Evolutionary conservation across 2,329 filamentous ascomycete species (phyloP).

Genomic region (Diaporthe sp.): DNA sequence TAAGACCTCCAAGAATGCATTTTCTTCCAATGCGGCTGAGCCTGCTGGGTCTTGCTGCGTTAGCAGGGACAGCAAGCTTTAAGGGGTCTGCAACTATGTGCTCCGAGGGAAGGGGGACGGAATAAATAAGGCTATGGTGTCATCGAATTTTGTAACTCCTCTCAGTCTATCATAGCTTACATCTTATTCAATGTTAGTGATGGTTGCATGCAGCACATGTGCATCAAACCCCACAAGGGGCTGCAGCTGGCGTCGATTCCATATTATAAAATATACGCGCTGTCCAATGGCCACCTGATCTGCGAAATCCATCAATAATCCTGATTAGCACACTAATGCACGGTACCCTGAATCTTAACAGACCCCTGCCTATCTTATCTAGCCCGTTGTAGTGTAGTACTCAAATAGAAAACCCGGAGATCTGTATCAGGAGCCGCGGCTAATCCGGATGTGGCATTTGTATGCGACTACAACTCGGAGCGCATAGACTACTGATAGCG

Average conservation of each 20-base stretch:
- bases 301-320: not conserved
- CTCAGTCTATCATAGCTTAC: not conserved
- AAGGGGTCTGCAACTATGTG: not conserved
- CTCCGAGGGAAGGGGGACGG: no score
- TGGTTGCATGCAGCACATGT: not conserved
- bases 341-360: not conserved
- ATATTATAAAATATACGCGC: no score
- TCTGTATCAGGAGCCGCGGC: not conserved
- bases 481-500: not conserved
- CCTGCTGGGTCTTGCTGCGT: not conserved
- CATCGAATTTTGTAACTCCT: not conserved
- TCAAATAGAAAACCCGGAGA: not conserved
- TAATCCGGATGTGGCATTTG: slow-evolving; percentile 9
- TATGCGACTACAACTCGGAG: not conserved
- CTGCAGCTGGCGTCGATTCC: not conserved
- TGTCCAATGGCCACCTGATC: not conserved
- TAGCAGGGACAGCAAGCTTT: slow-evolving; percentile 20
- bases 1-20: not conserved
- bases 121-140: not conserved
- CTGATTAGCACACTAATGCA: not conserved
- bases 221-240: not conserved
- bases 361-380: slow-evolving; percentile 22
- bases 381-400: not conserved
- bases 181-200: not conserved
- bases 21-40: not conserved